A percentile compares a stretch with the other conserved stretches of the same genome.
phyloP scores from a whole-genome alignment of 192 early-diverging fungal genomes.

The Rhizoclosmatium sp. region DNA sequence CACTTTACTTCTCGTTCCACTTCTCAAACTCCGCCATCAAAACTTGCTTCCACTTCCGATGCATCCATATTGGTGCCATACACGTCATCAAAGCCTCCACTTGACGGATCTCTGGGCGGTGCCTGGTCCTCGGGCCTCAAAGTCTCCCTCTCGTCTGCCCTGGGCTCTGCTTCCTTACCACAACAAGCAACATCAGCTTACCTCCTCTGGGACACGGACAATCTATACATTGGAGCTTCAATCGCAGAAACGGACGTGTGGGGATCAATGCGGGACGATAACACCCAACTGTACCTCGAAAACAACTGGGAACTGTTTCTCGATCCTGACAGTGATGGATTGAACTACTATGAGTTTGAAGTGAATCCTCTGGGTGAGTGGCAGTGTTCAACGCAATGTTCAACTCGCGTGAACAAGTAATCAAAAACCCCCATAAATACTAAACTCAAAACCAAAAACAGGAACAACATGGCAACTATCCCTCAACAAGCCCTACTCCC shows the following conservation, averaged over 20 bases:
- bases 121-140: not conserved
- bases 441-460: no score
- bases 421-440: no score
- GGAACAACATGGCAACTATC: conserved; percentile 27
- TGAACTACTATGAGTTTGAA: conserved; percentile 37
- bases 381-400: no score
- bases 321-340: conserved; percentile 27
- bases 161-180: not conserved
- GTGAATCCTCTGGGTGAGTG: conserved; percentile 12
- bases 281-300: conserved; percentile 19
- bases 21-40: not conserved
- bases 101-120: not conserved
- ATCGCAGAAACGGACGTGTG: conserved; percentile 28
- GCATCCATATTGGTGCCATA: not conserved
- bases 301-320: conserved; percentile 33
- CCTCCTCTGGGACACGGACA: conserved; percentile 26
- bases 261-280: conserved; percentile 13
- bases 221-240: conserved; percentile 9
- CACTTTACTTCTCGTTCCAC: not conserved
- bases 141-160: conserved; percentile 2
- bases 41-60: not conserved
- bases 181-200: conserved; percentile 6
- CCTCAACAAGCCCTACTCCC: conserved; percentile 26
- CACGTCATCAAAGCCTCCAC: not conserved
- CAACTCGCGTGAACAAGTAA: no score